phyloP scores from a whole-genome alignment of 1,284 basidiomycete genomes.

The Coniferiporia weirii region DNA sequence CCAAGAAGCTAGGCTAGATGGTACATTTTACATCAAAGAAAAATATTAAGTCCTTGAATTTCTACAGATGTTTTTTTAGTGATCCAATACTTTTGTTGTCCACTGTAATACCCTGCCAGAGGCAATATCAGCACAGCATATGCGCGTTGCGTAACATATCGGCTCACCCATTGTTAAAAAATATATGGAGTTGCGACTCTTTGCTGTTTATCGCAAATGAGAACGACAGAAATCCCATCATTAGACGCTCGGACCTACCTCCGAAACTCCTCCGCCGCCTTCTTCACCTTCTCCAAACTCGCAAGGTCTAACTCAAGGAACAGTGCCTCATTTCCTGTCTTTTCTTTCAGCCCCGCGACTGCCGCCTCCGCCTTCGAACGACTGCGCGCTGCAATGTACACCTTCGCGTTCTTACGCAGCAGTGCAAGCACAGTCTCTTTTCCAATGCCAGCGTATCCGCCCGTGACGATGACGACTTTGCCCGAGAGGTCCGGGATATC shows the following conservation, averaged over 20 bases:
- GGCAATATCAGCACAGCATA: neutral
- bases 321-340: constrained; percentile 33
- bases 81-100: too few relatives aligned
- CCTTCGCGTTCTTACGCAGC: constrained; percentile 13
- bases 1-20: too few relatives aligned
- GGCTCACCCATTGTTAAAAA: constrained; percentile 33
- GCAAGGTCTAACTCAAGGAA: constrained; percentile 47
- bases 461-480: constrained; percentile 25
- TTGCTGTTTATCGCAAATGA: neutral
- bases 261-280: constrained; percentile 35
- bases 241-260: constrained; percentile 22
- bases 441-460: constrained; percentile 33
- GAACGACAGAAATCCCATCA: too few relatives aligned
- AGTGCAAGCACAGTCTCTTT: constrained; percentile 26
- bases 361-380: constrained; percentile 12
- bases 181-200: constrained; percentile 14
- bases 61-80: too few relatives aligned
- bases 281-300: constrained; percentile 38
- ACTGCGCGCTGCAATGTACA: constrained; percentile 16
- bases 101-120: constrained; percentile 33
- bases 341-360: constrained; percentile 29
- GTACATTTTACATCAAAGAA: too few relatives aligned
- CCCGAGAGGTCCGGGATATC: constrained; percentile 46
- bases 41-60: too few relatives aligned
- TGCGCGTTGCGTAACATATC: too few relatives aligned